Evolutionary conservation across 805 yeast species (phyloP).

Genomic region (Starmerella scarabaei): DNA sequence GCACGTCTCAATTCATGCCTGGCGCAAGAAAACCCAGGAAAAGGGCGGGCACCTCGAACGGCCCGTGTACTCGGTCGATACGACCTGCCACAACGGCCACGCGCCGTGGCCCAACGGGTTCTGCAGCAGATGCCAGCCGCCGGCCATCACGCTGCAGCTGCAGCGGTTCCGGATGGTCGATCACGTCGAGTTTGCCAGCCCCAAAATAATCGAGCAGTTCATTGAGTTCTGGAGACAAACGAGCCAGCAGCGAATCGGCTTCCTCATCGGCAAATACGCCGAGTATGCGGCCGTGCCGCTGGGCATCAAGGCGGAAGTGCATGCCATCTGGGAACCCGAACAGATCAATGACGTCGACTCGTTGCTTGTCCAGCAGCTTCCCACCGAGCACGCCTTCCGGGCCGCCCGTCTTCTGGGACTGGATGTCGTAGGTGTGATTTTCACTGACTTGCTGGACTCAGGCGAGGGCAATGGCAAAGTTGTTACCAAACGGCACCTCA

Average conservation of each 20-base stretch:
- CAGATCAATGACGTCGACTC: conserved; percentile 84
- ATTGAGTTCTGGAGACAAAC: conserved; percentile 86
- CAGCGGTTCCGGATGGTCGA: conserved; percentile 93
- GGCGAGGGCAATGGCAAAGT: conserved; percentile 83
- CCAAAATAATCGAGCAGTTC: conserved; percentile 62
- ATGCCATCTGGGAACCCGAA: conserved; percentile 87
- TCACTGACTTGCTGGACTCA: conserved; percentile 80
- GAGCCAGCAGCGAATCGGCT: conserved; percentile 78
- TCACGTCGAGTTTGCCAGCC: conserved; percentile 79
- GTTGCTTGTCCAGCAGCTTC: conserved; percentile 41
- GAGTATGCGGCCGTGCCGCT: conserved; percentile 66
- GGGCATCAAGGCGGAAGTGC: conserved; percentile 88
- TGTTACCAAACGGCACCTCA: conserved; percentile 81
- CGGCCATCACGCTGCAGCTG: conserved; percentile 82
- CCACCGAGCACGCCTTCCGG: conserved; percentile 33
- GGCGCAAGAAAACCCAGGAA: conserved; percentile 52
- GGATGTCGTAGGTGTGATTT: conserved; percentile 64
- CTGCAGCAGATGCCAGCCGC: conserved; percentile 93
- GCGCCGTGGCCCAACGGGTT: conserved; percentile 90
- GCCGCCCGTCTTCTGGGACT: conserved; percentile 45
- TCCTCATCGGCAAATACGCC: conserved; percentile 71
- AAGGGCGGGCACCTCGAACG: conserved; percentile 53
- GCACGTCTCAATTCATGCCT: conserved; percentile 77
- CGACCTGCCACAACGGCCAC: conserved; percentile 64
- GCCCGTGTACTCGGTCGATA: conserved; percentile 50